phyloP scores from a whole-genome alignment of 2,329 filamentous ascomycete genomes.

The Fusarium papillatum region DNA sequence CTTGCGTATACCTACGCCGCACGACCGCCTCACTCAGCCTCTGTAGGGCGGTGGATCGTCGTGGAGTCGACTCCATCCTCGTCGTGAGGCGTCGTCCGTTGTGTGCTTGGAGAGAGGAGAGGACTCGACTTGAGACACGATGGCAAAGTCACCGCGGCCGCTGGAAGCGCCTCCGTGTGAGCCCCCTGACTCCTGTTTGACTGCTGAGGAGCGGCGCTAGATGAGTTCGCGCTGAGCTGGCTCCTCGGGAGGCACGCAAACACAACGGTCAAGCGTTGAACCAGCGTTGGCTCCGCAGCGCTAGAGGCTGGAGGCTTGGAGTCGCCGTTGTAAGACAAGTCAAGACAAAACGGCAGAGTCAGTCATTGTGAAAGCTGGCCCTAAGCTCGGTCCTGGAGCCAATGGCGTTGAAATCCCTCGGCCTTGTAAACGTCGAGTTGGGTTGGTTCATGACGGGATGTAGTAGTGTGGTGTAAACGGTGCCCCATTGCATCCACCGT shows the following conservation, averaged over 20 bases:
- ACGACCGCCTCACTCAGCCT: slow-evolving; percentile 27
- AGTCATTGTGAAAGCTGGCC: slow-evolving; percentile 9
- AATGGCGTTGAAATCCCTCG: slow-evolving; percentile 3
- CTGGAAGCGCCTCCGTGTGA: slow-evolving; percentile 17
- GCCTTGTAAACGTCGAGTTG: slow-evolving; percentile 5
- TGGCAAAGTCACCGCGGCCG: slow-evolving; percentile 15
- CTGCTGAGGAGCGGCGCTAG: slow-evolving; percentile 12
- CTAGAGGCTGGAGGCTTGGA: slow-evolving; percentile 16
- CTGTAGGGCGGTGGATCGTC: slow-evolving; percentile 35
- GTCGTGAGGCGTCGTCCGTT: slow-evolving; percentile 18
- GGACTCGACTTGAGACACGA: slow-evolving; percentile 1
- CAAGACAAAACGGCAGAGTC: slow-evolving; percentile 24
- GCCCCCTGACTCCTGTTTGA: slow-evolving; percentile 14
- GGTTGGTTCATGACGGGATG: slow-evolving; percentile 14
- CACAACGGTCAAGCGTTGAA: slow-evolving; percentile 38
- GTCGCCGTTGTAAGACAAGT: slow-evolving; percentile 21
- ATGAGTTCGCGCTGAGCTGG: slow-evolving; percentile 15
- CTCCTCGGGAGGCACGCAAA: slow-evolving; percentile 27
- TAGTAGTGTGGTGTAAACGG: slow-evolving; percentile 3
- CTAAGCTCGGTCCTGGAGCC: background rate
- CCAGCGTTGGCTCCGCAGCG: slow-evolving; percentile 24
- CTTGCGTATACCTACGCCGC: slow-evolving; percentile 37
- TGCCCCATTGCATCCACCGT: slow-evolving; percentile 11
- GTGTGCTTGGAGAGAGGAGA: slow-evolving; percentile 12
- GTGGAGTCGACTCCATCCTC: slow-evolving; percentile 30